Evolutionary conservation across 805 yeast species (phyloP), one percentile per base, ranked within the genome.

Genomic region (Cyberlindnera subsufficiens): DNA sequence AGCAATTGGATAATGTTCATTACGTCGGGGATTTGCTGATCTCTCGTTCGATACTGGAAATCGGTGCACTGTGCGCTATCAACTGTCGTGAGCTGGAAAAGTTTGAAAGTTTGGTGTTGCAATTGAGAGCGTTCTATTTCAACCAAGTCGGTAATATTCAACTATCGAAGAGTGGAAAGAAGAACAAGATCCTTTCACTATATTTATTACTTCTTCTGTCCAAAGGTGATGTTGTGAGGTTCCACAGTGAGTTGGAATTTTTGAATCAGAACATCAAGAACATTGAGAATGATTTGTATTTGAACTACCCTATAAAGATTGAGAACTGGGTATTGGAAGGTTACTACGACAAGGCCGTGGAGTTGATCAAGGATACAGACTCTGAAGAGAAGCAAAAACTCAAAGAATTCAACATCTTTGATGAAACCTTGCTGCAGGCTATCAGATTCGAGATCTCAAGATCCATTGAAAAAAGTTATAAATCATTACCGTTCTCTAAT

Each of bases 311-410:
- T 19, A 81, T 91, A 42, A 80, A 81, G 53, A 79, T 93, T 54
- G 98, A 93, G 63, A 81, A 86, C 51, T 87, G 95, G 84, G 76
- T 93, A 51, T 88, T 91, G 83, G 98, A 93, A 66, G 99, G 99
- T 35, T 85, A 91, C 51, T 93, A 90, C 65, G 93, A 88, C 63
- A 86, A 86, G 64, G 91, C 53, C 14, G 42, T 46, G 40, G 25
- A 32, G 13, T 32, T 44, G 29, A 46, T 49, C 36, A 44, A 45
- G n/a, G 44, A 42, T 31, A 46, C 73, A 67, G 15, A 43, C 15
- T 39, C 51, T 6, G 54, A 58, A 55, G 53, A 53, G 50, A 42
- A 67, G 60, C 7, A 52, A 49, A 40, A 60, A 56, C 36, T 79
- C 82, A 77, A 80, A 44, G 98, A 93, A 62, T 90, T 81, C 63